Evolutionary conservation across 2,329 filamentous ascomycete species (phyloP), one percentile per base, ranked within the genome.

Genomic region (Scedosporium aurantiacum): DNA sequence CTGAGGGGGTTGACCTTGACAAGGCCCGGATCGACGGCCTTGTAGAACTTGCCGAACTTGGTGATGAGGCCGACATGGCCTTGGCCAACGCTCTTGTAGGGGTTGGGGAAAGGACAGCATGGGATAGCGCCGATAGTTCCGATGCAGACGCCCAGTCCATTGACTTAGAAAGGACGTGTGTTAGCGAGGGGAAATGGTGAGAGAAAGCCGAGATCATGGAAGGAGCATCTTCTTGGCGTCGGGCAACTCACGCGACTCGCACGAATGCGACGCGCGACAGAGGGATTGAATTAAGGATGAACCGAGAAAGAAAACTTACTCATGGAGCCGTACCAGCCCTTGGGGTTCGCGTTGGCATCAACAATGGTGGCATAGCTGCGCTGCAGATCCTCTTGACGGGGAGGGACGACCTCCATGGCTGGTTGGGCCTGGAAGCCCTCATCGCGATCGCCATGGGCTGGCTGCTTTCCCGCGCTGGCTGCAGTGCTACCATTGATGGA

Each of bases 1-100:
- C 89, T 93, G 61, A 97, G 85, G 2, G 93, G 93, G 78, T 99
- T 99, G 80, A 99, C 87, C 80, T 96, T 96, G 75, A 97, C 91
- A 37, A 99, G 86, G 72, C 94, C 94, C 2, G 94, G 94, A 73
- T 99, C 94, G 66, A 97, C 93, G 10, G 94, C 91, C 74, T 92
- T 89, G 75, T 96, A 90, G 78, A 99, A 97, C 66, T 87, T 82
- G 70, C 94, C 94, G 67, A 99, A 99, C 75, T 93, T 95, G 70
- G 92, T 96, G 72, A 99, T 88, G 54, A 99, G 82, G 64, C 94
- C 94, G 57, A 99, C 94, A 68, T 96, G 92, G 68, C 94, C 94
- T 78, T 97, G 94, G 61, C 83, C 79, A 63, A 99, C 93, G 57
- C 85, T 87, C 79, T 95, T 96, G 82, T 92, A 97, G 2, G 93